phyloP scores from a whole-genome alignment of 768 basidiomycete genomes.

The Pisolithus tinctorius region DNA sequence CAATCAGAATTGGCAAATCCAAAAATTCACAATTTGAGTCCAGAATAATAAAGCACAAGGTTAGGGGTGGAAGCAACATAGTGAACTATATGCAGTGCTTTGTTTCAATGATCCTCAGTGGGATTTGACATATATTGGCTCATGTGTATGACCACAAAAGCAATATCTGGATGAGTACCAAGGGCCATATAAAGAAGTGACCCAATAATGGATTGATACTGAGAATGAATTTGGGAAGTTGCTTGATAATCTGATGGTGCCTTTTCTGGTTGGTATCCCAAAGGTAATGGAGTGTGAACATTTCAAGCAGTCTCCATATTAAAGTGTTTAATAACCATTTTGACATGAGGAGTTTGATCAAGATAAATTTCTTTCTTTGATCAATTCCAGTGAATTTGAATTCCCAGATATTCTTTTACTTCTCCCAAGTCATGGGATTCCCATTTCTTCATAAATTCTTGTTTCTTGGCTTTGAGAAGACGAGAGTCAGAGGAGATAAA shows the following conservation, averaged over 20 bases:
- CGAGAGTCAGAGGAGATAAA: no score
- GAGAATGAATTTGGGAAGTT: background rate
- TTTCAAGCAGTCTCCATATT: slow-evolving; percentile 1
- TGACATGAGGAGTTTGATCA: slow-evolving; percentile 8
- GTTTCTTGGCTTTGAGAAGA: background rate
- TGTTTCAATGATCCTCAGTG: background rate
- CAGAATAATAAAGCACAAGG: no score
- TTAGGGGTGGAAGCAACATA: no score
- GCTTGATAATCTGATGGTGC: background rate
- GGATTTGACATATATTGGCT: slow-evolving; percentile 12
- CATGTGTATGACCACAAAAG: slow-evolving; percentile 17
- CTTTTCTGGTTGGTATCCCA: background rate
- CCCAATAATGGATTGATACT: slow-evolving; percentile 15
- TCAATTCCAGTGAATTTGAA: background rate
- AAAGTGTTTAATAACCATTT: slow-evolving; percentile 3
- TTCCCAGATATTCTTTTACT: background rate
- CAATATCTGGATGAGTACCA: slow-evolving; percentile 25
- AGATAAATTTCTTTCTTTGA: background rate
- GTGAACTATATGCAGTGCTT: no score
- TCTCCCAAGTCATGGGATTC: background rate
- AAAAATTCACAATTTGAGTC: no score
- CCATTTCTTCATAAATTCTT: background rate
- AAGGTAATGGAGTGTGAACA: slow-evolving; percentile 4
- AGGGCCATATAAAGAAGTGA: slow-evolving; percentile 24
- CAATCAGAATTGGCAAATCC: no score